phyloP scores from a whole-genome alignment of 2,329 filamentous ascomycete species.

The Botrytis elliptica region DNA sequence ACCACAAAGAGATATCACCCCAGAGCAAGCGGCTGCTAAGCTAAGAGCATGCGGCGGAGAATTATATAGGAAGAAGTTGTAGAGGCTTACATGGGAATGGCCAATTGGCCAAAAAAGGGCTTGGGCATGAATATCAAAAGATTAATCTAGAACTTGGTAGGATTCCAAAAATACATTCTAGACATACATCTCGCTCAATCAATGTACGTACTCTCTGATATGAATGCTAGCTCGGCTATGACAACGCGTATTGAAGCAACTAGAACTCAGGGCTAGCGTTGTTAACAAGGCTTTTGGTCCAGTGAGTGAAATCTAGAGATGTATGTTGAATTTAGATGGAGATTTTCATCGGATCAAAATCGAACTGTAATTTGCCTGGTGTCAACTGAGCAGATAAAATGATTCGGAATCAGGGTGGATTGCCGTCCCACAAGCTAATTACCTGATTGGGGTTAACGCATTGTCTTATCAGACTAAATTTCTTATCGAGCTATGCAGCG shows the following conservation, averaged over 20 bases:
- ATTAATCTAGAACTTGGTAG: no score
- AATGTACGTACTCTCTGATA: background rate
- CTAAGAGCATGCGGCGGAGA: slow-evolving; percentile 74
- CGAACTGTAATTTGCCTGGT: background rate
- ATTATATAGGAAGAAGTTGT: slow-evolving; percentile 68
- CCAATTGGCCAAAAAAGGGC: background rate
- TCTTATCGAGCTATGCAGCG: background rate
- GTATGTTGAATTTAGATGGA: background rate
- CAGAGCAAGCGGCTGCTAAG: slow-evolving; percentile 84
- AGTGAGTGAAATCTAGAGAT: background rate
- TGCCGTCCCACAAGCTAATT: background rate
- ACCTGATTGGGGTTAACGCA: background rate
- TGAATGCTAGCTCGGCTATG: background rate
- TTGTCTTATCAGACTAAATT: background rate
- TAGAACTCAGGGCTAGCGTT: background rate
- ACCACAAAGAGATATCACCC: slow-evolving; percentile 97
- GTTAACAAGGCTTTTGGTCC: background rate
- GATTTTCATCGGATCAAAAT: background rate
- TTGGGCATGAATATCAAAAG: background rate
- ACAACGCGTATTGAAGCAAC: background rate
- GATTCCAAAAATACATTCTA: background rate
- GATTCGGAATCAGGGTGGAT: background rate
- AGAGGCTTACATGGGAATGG: background rate
- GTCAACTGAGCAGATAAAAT: background rate
- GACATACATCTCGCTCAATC: background rate